These are phyloP conservation scores for Neonectria faginata DNA, from an alignment of 2,329 filamentous ascomycete genomes.

Conservation along the genomic window DNA sequence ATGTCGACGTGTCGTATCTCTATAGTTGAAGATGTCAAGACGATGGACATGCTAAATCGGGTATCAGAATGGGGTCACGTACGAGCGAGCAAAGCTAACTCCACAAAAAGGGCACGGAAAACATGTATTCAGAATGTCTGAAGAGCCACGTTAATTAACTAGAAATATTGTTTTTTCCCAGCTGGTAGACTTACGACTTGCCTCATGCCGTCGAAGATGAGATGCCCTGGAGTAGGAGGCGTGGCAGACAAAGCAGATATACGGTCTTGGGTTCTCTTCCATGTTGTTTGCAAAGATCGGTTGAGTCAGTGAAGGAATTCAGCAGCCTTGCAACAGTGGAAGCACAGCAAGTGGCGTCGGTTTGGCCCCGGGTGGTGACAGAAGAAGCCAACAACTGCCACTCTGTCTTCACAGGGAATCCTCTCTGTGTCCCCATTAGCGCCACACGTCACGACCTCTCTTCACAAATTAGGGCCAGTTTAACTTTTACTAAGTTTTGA, in stretches of 20 bases:
- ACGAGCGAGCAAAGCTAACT: slow-evolving; percentile 17
- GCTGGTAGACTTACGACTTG: slow-evolving; percentile 14
- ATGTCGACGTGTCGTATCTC: slow-evolving; percentile 21
- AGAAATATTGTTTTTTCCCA: background rate
- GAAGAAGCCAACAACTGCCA: too few species aligned
- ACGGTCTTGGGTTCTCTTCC: background rate
- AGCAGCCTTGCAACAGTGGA: background rate
- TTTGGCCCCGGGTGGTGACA: too few species aligned
- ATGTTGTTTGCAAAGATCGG: background rate
- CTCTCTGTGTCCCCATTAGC: too few species aligned
- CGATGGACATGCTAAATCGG: background rate
- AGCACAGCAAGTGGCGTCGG: too few species aligned
- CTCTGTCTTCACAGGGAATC: too few species aligned
- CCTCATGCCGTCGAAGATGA: slow-evolving; percentile 27
- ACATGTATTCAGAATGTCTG: slow-evolving; percentile 4
- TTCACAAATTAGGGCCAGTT: background rate
- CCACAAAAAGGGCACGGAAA: slow-evolving; percentile 21
- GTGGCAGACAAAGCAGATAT: slow-evolving; percentile 8
- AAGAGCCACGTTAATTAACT: background rate
- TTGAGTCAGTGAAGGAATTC: background rate
- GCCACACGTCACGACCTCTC: too few species aligned
- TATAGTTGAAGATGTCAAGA: slow-evolving; percentile 1
- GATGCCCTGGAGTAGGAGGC: slow-evolving; percentile 1
- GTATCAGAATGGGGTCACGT: background rate
- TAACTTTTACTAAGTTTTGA: background rate